Conservation (phyloP, 352 stramenopile genomes). For the Pythium brachiatum region DNA sequence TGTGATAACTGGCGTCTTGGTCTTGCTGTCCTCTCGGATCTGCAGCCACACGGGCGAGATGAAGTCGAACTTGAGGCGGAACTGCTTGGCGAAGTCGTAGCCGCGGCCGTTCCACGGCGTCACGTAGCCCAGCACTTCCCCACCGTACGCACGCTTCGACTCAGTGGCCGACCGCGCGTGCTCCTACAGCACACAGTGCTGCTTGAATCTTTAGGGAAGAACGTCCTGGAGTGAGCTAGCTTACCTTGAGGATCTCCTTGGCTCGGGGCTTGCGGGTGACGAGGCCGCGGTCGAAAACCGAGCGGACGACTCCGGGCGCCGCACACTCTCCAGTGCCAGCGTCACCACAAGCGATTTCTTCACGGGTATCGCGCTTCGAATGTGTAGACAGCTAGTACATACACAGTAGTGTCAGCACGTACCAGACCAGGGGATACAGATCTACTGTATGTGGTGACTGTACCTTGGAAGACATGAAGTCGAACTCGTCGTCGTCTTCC, state of each 20-base stretch:
- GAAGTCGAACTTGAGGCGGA: constrained; percentile 75
- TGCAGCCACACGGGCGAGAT: constrained; percentile 84
- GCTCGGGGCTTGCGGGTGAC: constrained; percentile 48
- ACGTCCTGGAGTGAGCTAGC: too few species aligned
- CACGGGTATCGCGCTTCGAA: background rate
- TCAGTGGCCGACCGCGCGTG: constrained; percentile 33
- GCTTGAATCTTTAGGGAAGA: too few species aligned
- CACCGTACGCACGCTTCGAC: constrained; percentile 26
- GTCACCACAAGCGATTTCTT: constrained; percentile 5
- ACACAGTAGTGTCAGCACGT: background rate
- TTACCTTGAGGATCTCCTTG: constrained; percentile 31
- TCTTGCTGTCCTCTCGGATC: constrained; percentile 47
- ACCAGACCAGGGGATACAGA: too few species aligned
- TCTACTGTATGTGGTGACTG: too few species aligned
- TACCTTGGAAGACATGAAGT: constrained; percentile 37
- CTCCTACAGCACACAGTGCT: constrained; percentile 27
- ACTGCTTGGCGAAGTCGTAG: constrained; percentile 70
- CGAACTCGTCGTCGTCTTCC: constrained; percentile 34
- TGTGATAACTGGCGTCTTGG: constrained; percentile 52
- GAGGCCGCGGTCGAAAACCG: constrained; percentile 45
- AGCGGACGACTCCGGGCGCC: constrained; percentile 23
- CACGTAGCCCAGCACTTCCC: constrained; percentile 72
- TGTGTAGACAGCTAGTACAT: background rate
- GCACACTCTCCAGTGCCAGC: constrained; percentile 22
- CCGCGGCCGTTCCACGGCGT: constrained; percentile 79